Base-by-base conservation (phyloP, 1,284 basidiomycete genomes). In the Dichomitus squalens region DNA sequence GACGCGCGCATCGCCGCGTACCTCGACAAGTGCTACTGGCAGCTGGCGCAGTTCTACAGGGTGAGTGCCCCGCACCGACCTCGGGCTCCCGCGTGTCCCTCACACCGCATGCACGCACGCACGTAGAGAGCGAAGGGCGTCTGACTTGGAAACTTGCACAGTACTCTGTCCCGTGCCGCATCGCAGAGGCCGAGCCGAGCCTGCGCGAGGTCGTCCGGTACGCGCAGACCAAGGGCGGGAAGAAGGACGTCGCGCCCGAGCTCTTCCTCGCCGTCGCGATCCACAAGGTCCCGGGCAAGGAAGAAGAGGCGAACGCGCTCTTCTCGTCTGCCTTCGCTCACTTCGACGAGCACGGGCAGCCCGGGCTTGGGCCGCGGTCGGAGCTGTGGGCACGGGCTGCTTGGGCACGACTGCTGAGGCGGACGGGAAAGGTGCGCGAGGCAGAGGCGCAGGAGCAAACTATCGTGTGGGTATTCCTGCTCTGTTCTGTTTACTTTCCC, bases 1-100 rank as follows among this genome's bases (percentile, higher is more conserved):
- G 56, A 61, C 36, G 41, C 58, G 38, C 63, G 64, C 27, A 25
- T 67, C 27, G 55, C 59, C 33, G 60, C 62, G 12, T 58, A 63
- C 35, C 62, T 66, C n/a, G 61, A 68, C 55, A 66, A 63, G 33
- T 68, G 66, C 58, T 65, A 68, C 53, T 68, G 64, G 64, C 66
- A 68, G 56, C 58, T 68, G 23, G 60, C 65, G 16, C 64, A 66
- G 54, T 63, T 68, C 56, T 61, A 66, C 41, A 48, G 63, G 36
- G 66, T 68, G 49, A 53, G 66, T 61, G 11, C 33, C 33, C 35
- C 39, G 9, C 11, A 21, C 33, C 7, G 9, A 31, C 20, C 14
- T 46, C 29, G 29, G 29, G 33, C 49, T 31, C 43, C 21, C 20
- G 20, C 29, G 44, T 29, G 51, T 31, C 27, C 50, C 50, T 55